A percentile compares a stretch with the other conserved stretches of the same genome.
phyloP scores from a whole-genome alignment of 179 eudicot genomes.

The Monotropa hypopitys region DNA sequence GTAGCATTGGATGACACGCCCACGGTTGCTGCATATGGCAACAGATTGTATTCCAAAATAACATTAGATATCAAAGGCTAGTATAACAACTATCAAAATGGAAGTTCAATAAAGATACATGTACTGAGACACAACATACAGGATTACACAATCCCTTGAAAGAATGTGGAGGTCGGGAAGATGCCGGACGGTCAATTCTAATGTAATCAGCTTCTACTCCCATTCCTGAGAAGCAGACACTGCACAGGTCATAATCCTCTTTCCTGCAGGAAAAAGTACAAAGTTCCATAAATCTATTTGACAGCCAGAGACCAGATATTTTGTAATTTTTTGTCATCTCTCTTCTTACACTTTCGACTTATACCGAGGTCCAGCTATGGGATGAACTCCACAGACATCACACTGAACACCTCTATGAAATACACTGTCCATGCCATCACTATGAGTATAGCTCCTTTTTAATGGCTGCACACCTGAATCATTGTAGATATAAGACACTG shows the following conservation, averaged over 20 bases:
- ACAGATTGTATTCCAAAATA: neutral
- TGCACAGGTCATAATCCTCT: conserved; percentile 64
- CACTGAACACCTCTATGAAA: conserved; percentile 67
- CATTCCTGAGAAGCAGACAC: conserved; percentile 41
- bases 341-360: conserved; percentile 72
- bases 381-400: conserved; percentile 67
- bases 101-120: neutral
- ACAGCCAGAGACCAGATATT: neutral
- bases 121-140: conserved; percentile 19
- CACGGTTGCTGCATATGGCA: conserved; percentile 10
- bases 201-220: conserved; percentile 49
- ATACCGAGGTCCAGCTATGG: conserved; percentile 71
- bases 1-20: conserved; percentile 7
- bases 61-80: neutral
- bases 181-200: conserved; percentile 49
- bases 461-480: conserved; percentile 12
- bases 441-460: conserved; percentile 13
- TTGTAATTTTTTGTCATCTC: neutral
- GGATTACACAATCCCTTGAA: conserved; percentile 19
- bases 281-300: neutral
- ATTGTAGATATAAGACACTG: conserved; percentile 4
- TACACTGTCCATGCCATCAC: conserved; percentile 16
- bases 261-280: conserved; percentile 33
- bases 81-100: neutral
- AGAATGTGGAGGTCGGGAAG: conserved; percentile 8